A percentile compares a stretch with the other conserved stretches of the same genome.
Conservation (phyloP, 352 stramenopile species). For the Globisporangium radiosum region DNA sequence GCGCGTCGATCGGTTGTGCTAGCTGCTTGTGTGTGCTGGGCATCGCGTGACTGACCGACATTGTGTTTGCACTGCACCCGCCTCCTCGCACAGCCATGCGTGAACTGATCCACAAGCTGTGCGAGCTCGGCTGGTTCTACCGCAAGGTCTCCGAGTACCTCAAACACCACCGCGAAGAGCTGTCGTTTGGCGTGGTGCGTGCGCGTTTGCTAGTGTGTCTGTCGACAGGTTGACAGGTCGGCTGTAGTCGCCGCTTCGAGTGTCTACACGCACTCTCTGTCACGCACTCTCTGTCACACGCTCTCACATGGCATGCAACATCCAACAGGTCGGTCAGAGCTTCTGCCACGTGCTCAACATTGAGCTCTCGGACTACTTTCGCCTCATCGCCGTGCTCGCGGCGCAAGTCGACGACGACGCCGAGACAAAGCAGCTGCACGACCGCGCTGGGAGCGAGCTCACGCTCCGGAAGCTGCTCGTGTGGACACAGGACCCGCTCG, state of each 20-base stretch:
- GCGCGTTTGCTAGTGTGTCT: too few species aligned
- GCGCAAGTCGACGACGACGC: conserved; percentile 85
- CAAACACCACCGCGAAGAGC: conserved; percentile 61
- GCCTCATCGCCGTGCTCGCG: conserved; percentile 89
- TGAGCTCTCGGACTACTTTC: conserved; percentile 90
- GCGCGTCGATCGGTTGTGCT: neutral
- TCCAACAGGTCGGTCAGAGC: conserved; percentile 67
- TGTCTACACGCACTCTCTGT: neutral
- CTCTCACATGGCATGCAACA: neutral
- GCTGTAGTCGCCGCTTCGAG: neutral
- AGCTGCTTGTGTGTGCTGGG: neutral
- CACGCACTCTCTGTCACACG: neutral
- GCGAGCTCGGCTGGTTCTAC: conserved; percentile 89
- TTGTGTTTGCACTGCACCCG: neutral
- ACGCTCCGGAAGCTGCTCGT: conserved; percentile 87
- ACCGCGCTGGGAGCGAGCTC: conserved; percentile 43
- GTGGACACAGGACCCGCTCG: conserved; percentile 86
- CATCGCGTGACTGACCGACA: neutral
- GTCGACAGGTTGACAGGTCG: too few species aligned
- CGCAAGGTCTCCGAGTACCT: conserved; percentile 78
- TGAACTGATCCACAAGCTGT: conserved; percentile 76
- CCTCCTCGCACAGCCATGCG: conserved; percentile 50
- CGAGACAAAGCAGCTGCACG: conserved; percentile 41
- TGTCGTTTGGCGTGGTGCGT: conserved; percentile 69
- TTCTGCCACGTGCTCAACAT: conserved; percentile 89